Percentiles rank a stretch among this genome's conserved stretches.
Evolutionary conservation across 2,329 filamentous ascomycete genomes (phyloP).

Genomic region (Claviceps capensis): DNA sequence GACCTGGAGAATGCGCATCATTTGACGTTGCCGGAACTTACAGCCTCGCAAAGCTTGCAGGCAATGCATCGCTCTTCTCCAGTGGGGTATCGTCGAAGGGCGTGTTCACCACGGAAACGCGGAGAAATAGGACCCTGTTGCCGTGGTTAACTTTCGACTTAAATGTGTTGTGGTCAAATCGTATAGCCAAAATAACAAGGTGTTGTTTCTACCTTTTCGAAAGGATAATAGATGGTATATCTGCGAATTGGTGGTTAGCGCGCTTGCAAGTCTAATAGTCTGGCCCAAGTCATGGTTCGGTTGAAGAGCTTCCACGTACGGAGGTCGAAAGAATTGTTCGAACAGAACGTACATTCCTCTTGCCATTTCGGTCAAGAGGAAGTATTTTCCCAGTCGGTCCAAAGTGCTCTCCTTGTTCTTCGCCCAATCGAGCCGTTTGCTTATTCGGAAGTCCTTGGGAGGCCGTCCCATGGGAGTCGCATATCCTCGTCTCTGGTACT

Average conservation of each 20-base stretch:
- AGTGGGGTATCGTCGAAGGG: conserved; percentile 86
- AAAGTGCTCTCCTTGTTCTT: conserved; percentile 62
- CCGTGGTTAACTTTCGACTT: conserved; percentile 9
- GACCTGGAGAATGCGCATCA: neutral
- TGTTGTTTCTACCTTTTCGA: conserved; percentile 62
- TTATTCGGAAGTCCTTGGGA: conserved; percentile 67
- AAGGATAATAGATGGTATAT: conserved; percentile 97
- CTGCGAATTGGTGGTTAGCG: conserved; percentile 29
- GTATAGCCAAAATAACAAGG: too few relatives aligned
- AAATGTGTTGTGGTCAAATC: neutral
- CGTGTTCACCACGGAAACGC: conserved; percentile 95
- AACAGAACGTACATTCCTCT: conserved; percentile 95
- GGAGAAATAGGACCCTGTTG: conserved; percentile 82
- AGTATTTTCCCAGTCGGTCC: conserved; percentile 83
- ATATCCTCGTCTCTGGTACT: conserved; percentile 27
- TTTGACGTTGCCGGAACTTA: conserved; percentile 17
- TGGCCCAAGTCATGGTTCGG: neutral
- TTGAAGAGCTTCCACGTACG: conserved; percentile 47
- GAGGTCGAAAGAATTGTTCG: conserved; percentile 96
- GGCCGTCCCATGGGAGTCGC: conserved; percentile 67
- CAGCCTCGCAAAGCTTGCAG: conserved; percentile 97
- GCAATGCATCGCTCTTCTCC: conserved; percentile 98
- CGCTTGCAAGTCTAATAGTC: neutral
- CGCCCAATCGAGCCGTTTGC: conserved; percentile 63
- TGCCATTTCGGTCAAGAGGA: conserved; percentile 89